phyloP scores from a whole-genome alignment of 2,329 filamentous ascomycete species.

The Venturiaceae sp. region DNA sequence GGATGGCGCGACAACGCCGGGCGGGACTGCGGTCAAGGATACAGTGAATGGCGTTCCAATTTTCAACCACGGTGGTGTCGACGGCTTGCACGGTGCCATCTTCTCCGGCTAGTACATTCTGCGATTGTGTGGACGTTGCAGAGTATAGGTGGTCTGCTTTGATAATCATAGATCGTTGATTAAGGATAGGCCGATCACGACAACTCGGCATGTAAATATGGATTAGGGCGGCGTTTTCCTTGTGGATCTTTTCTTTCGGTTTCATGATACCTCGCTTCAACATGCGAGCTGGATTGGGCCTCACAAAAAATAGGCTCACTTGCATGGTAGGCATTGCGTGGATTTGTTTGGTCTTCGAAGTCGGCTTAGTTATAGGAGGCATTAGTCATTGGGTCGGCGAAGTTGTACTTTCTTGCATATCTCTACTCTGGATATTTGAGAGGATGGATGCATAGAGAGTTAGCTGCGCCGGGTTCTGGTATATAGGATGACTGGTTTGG shows the following conservation, averaged over 20 bases:
- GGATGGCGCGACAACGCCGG: background rate
- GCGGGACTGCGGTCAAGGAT: background rate
- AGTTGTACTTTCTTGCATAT: too few relatives aligned
- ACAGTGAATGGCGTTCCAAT: conserved; percentile 3
- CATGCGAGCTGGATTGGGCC: conserved; percentile 1
- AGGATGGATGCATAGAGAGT: too few relatives aligned
- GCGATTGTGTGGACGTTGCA: background rate
- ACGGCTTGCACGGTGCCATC: background rate
- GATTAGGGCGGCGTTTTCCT: background rate
- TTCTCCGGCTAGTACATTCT: background rate
- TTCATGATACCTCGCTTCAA: conserved; percentile 7
- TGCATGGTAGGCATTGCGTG: conserved; percentile 1
- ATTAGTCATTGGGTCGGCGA: too few relatives aligned
- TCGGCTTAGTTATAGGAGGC: too few relatives aligned
- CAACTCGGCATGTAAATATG: background rate
- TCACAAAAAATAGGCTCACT: background rate
- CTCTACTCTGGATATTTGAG: too few relatives aligned
- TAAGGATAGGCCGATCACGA: background rate
- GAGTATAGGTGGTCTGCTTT: background rate
- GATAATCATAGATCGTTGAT: background rate
- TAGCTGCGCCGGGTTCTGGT: too few relatives aligned
- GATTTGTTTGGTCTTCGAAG: too few relatives aligned
- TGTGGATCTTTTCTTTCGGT: background rate
- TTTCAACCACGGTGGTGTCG: background rate
- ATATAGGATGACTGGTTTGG: too few relatives aligned